Evolutionary conservation across 768 basidiomycete genomes (phyloP).

Genomic region (Leccinum arenicola): DNA sequence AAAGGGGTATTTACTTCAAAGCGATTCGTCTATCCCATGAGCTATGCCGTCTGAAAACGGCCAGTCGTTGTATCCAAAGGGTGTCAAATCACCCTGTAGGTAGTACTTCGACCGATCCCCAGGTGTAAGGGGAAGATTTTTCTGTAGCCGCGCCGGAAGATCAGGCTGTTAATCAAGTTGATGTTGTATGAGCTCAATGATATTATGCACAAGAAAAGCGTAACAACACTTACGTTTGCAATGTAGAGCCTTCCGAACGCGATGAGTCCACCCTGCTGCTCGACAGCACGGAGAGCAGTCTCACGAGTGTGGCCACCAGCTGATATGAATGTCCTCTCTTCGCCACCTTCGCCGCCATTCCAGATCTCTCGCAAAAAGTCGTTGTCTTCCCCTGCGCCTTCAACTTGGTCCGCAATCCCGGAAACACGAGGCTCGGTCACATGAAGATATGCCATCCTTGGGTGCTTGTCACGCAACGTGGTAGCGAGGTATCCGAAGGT

Average conservation of each 20-base stretch:
- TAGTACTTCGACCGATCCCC: not conserved
- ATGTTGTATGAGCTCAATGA: not conserved
- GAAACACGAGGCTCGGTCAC: not conserved
- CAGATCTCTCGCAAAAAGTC: not conserved
- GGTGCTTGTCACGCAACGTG: not conserved
- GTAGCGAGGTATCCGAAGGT: not conserved
- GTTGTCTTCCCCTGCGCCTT: not conserved
- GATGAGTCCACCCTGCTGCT: constrained; percentile 21
- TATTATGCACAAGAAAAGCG: not conserved
- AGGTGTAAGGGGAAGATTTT: not conserved
- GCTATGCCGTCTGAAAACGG: not conserved
- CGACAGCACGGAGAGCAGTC: constrained; percentile 36
- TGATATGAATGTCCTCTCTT: constrained; percentile 6
- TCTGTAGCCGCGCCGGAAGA: not conserved
- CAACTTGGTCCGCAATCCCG: not conserved
- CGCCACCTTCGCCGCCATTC: constrained; percentile 16
- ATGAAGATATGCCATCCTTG: not conserved
- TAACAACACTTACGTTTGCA: not conserved
- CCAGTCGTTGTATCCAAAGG: not conserved
- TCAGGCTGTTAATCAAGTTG: not conserved
- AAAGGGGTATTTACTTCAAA: not conserved
- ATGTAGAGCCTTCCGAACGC: constrained; percentile 33
- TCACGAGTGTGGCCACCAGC: constrained; percentile 14
- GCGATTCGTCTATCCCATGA: not conserved
- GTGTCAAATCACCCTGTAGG: not conserved